A percentile compares a stretch with the other conserved stretches of the same genome.
phyloP scores from a whole-genome alignment of 129 eudicot genomes.

The Smallanthus sonchifolius region DNA sequence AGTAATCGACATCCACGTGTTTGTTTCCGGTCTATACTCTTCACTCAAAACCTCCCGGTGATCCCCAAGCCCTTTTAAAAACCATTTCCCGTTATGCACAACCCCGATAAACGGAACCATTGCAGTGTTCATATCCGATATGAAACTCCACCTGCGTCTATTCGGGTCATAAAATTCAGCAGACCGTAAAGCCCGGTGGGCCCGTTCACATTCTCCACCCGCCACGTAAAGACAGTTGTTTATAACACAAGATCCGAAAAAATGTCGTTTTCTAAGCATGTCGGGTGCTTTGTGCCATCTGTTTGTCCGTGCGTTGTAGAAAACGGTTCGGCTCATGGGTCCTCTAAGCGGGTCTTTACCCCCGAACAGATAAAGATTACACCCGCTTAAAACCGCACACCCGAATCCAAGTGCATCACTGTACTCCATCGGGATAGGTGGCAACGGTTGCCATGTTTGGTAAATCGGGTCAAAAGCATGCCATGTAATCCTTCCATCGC shows the following conservation, averaged over 20 bases:
- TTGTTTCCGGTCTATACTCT: constrained; percentile 66
- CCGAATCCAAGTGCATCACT: constrained; percentile 82
- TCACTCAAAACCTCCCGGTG: constrained; percentile 87
- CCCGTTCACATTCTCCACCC: constrained; percentile 96
- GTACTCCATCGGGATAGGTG: constrained; percentile 86
- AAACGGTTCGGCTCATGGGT: constrained; percentile 77
- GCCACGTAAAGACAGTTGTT: constrained; percentile 94
- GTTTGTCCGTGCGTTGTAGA: constrained; percentile 84
- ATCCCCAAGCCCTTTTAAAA: constrained; percentile 76
- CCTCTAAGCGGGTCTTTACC: constrained; percentile 89
- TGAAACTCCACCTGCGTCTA: constrained; percentile 65
- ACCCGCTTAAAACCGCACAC: constrained; percentile 93
- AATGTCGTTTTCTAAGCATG: constrained; percentile 77
- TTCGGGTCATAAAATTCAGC: constrained; percentile 94
- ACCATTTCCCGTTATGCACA: constrained; percentile 82
- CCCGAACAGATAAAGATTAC: constrained; percentile 82
- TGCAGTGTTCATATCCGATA: constrained; percentile 83
- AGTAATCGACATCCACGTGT: constrained; percentile 55
- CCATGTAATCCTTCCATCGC: constrained; percentile 89
- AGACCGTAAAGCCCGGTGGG: constrained; percentile 71
- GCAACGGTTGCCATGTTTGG: constrained; percentile 94
- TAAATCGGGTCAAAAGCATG: constrained; percentile 93
- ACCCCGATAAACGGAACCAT: constrained; percentile 97
- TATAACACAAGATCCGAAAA: constrained; percentile 87
- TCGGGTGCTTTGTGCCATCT: constrained; percentile 91